phyloP scores from a whole-genome alignment of 2,329 filamentous ascomycete genomes.

The Fusarium protoensiforme region DNA sequence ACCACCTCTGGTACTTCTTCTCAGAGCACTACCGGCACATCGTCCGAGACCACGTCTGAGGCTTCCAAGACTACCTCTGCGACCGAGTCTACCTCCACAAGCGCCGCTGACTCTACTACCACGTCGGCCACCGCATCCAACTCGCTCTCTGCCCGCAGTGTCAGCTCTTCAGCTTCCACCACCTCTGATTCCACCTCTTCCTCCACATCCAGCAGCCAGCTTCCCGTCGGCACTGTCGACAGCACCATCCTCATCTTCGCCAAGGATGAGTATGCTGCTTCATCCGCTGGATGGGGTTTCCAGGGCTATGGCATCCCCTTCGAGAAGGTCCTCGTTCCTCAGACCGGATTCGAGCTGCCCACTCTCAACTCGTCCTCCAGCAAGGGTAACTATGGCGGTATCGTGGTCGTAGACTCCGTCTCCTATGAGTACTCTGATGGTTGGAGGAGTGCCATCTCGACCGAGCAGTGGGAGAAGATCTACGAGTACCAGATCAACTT shows the following conservation, averaged over 20 bases:
- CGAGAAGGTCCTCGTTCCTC: conserved; percentile 17
- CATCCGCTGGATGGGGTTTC: conserved; percentile 10
- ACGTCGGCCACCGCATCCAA: background rate
- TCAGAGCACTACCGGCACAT: background rate
- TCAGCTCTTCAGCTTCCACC: background rate
- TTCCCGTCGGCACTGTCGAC: background rate
- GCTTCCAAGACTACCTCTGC: background rate
- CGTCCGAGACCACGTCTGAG: background rate
- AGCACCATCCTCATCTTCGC: background rate
- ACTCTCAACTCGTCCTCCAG: conserved; percentile 11
- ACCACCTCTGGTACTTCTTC: background rate
- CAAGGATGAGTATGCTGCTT: conserved; percentile 4
- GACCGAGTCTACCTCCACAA: background rate
- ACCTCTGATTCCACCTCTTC: no score
- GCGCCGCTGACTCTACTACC: background rate
- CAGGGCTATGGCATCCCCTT: conserved; percentile 30
- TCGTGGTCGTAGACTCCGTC: conserved; percentile 21
- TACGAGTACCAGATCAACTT: conserved; percentile 24
- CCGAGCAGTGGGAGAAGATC: conserved; percentile 19
- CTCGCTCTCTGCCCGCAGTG: background rate
- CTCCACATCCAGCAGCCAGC: background rate
- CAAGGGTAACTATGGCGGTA: conserved; percentile 21
- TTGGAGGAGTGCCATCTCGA: conserved; percentile 27
- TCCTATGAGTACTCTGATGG: conserved; percentile 22
- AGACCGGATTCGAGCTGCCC: conserved; percentile 12